phyloP scores from a whole-genome alignment of 306 rosid genomes.

The Ormosia semicastrata region DNA sequence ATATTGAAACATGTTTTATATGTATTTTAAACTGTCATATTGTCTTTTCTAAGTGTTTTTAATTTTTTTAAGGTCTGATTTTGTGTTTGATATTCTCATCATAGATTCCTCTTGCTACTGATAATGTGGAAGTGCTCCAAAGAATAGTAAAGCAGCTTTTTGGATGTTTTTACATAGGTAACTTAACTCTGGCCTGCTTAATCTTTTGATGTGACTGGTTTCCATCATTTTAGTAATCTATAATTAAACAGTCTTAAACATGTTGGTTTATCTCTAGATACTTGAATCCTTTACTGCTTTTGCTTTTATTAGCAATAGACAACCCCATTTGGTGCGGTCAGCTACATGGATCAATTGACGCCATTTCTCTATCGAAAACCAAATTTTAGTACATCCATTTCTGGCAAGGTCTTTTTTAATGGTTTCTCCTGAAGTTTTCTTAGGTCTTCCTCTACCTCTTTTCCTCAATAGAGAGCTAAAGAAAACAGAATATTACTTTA shows the following conservation, averaged over 20 bases:
- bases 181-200: constrained; percentile 7
- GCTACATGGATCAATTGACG: not conserved
- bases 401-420: not conserved
- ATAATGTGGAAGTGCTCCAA: constrained; percentile 78
- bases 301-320: constrained; percentile 1
- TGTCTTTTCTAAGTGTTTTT: constrained; percentile 11
- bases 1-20: constrained; percentile 20
- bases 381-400: not conserved
- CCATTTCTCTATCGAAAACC: not conserved
- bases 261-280: not conserved
- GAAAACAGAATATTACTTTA: not conserved
- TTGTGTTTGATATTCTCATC: constrained; percentile 24
- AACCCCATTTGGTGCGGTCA: not conserved
- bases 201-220: constrained; percentile 1
- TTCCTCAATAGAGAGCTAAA: not conserved
- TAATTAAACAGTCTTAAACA: not conserved
- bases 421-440: not conserved
- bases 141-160: constrained; percentile 74
- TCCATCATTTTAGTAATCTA: constrained; percentile 12
- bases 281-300: constrained; percentile 9
- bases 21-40: not conserved
- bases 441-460: not conserved
- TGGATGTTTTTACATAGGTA: constrained; percentile 76
- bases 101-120: constrained; percentile 89
- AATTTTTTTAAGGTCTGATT: constrained; percentile 26